A percentile compares a stretch with the other conserved stretches of the same genome.
Conservation (phyloP, 306 rosid genomes). For the Inga laurina region DNA sequence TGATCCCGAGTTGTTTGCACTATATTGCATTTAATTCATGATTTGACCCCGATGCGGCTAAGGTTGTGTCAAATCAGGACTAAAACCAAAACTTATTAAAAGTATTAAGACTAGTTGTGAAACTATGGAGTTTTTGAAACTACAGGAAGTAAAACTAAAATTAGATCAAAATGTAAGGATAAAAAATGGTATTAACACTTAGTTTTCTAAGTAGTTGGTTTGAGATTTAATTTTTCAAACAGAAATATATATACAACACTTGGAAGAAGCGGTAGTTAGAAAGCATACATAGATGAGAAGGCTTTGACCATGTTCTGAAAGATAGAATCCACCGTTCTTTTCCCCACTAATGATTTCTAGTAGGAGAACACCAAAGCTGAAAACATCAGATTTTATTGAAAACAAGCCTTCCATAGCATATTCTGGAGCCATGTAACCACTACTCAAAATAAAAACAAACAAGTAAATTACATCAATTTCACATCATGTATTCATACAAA, state of each 20-base stretch:
- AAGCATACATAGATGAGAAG: slow-evolving; percentile 45
- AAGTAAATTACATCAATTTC: not conserved
- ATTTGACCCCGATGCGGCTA: too few species aligned
- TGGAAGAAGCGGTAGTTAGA: not conserved
- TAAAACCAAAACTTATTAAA: too few species aligned
- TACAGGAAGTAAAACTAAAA: too few species aligned
- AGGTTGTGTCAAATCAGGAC: too few species aligned
- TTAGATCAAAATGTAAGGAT: too few species aligned
- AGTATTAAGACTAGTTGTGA: too few species aligned
- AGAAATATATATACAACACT: too few species aligned
- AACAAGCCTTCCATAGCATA: slow-evolving; percentile 56
- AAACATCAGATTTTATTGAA: slow-evolving; percentile 48
- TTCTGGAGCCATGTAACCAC: slow-evolving; percentile 71
- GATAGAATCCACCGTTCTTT: slow-evolving; percentile 40
- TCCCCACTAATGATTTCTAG: slow-evolving; percentile 50
- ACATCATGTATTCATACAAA: not conserved
- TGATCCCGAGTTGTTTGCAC: too few species aligned
- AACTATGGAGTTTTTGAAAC: too few species aligned
- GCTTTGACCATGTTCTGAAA: slow-evolving; percentile 34
- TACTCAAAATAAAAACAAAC: slow-evolving; percentile 16
- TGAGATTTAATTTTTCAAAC: not conserved
- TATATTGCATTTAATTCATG: too few species aligned
- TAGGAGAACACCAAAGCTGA: slow-evolving; percentile 52
- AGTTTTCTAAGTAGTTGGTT: not conserved
- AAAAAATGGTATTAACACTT: too few species aligned